Evolutionary conservation across 192 early-diverging fungal species (phyloP), one percentile per base, ranked within the genome.

Genomic region (Podila epicladia): DNA sequence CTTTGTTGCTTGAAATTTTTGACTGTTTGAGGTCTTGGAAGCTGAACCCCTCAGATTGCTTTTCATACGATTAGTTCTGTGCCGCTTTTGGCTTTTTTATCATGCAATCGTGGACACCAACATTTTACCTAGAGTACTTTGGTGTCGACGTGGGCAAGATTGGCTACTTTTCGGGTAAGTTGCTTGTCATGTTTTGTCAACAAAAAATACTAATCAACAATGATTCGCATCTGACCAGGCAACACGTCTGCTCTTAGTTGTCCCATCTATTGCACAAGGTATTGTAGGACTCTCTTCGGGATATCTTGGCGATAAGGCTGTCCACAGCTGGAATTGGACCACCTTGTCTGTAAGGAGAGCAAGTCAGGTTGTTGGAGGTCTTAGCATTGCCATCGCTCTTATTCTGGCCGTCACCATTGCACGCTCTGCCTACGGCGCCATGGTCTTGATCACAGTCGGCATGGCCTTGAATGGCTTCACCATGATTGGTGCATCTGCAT

Each of bases 81-180:
- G 69, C 72, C 33, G 71, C 77, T 8, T 55, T 67, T 3, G 83
- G 83, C 15, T 84, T 82, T 49, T 84, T 82, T 64, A 58, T 84
- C 12, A 67, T 82, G 51, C 73, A 77, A 38, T 82, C 69, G 1
- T 84, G 83, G 83, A 9, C 82, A 9, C 83, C 83, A 24, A 82
- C 83, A 11, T 84, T 82, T 41, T 84, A 75, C 37, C 63, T 80
- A 7, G 83, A 84, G 22, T 72, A 50, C n/a, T 84, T 75, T 29
- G 73, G 69, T 5, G 77, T 76, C 20, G 83, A 84, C 57, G 68
- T 82, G 0, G 73, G 78, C 37, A 76, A 76, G 50, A 73, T 84
- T 59, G 83, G 83, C 5, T 84, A 76, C 38, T 82, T 60, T 38
- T 38, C 83, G 38, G 83, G 83, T 84, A 74, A 37, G 31, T 49